phyloP scores from a whole-genome alignment of 2,329 filamentous ascomycete species.

The Aspergillus ruber region DNA sequence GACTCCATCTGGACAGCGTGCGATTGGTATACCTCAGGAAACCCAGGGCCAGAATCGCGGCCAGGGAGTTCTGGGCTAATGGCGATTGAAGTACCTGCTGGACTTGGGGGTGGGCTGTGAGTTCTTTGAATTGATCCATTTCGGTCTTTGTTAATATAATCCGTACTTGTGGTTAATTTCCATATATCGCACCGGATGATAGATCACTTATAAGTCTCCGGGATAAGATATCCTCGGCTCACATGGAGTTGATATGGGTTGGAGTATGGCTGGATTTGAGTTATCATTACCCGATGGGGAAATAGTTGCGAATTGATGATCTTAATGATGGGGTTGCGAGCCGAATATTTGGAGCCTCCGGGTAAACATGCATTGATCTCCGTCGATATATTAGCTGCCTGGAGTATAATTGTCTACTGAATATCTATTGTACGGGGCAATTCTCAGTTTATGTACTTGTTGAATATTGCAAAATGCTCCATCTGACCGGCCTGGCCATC shows the following conservation, averaged over 20 bases:
- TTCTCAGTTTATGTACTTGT: no score
- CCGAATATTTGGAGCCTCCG: no score
- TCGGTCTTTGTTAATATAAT: no score
- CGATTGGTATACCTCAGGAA: constrained; percentile 24
- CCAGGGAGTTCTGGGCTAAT: constrained; percentile 22
- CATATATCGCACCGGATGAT: neutral
- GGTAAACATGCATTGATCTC: no score
- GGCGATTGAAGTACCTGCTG: constrained; percentile 23
- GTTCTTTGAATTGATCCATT: neutral
- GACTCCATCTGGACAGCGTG: constrained; percentile 19
- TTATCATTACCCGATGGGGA: neutral
- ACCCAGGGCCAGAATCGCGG: constrained; percentile 16
- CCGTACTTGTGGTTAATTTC: no score
- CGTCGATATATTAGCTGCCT: no score
- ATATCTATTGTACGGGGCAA: neutral
- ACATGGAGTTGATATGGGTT: neutral
- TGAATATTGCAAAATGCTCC: neutral
- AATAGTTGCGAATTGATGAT: constrained; percentile 2
- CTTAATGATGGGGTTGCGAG: neutral
- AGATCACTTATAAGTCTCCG: neutral
- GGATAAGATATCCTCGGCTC: constrained; percentile 2
- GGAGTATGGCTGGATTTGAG: neutral
- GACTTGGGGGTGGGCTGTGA: constrained; percentile 12
- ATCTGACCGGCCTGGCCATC: constrained; percentile 16
- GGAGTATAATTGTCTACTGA: no score